These are phyloP conservation scores for Neofusicoccum kwambonambiense DNA, from an alignment of 2,329 filamentous ascomycete genomes.

Conservation along the genomic window DNA sequence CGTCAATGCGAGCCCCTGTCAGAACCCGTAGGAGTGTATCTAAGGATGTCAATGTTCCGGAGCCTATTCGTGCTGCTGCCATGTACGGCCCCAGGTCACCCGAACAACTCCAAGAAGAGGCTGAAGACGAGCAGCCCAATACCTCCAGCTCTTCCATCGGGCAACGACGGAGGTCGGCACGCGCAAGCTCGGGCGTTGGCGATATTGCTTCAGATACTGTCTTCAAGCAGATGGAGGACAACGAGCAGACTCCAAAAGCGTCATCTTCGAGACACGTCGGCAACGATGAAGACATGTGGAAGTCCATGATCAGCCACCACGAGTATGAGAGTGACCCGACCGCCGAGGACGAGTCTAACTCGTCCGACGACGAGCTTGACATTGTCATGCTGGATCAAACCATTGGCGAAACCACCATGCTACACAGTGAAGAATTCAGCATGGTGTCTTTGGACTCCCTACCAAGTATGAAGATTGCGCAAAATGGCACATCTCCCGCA, in stretches of 20 bases:
- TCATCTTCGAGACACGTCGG: neutral
- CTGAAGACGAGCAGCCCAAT: neutral
- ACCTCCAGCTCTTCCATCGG: neutral
- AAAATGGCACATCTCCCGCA: conserved; percentile 21
- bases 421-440: conserved; percentile 51
- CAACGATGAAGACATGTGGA: conserved; percentile 14
- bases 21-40: neutral
- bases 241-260: neutral
- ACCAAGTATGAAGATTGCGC: conserved; percentile 30
- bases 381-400: conserved; percentile 12
- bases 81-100: conserved; percentile 14
- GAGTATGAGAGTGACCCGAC: neutral
- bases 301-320: conserved; percentile 12
- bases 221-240: neutral
- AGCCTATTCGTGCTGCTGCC: neutral
- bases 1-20: neutral
- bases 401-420: conserved; percentile 46
- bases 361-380: conserved; percentile 7
- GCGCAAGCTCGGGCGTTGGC: neutral
- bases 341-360: conserved; percentile 11
- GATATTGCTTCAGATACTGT: neutral
- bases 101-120: neutral
- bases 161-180: neutral
- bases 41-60: neutral
- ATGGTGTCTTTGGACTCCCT: conserved; percentile 52